A percentile compares a stretch with the other conserved stretches of the same genome.
These are phyloP conservation scores for Umbelopsis sp. DNA, from an alignment of 192 early-diverging fungal species.

Conservation along the genomic window DNA sequence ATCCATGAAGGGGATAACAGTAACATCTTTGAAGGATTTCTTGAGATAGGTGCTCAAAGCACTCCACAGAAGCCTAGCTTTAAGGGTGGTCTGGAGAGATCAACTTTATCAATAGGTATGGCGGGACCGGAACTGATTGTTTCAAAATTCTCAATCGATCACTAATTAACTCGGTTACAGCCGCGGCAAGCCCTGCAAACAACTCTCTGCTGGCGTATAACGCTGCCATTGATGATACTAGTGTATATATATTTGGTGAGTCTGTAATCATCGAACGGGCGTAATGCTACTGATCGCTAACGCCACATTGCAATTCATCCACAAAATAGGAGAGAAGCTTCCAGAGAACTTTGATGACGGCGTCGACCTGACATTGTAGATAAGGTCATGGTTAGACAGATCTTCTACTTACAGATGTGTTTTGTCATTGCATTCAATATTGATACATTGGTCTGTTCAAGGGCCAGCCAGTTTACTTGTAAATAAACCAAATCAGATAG, in stretches of 20 bases:
- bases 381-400: too few relatives aligned
- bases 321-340: not conserved
- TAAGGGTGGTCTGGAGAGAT: not conserved
- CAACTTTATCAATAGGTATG: not conserved
- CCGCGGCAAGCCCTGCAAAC: not conserved
- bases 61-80: not conserved
- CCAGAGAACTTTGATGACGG: slow-evolving; percentile 15
- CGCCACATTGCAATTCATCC: not conserved
- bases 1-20: not conserved
- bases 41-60: not conserved
- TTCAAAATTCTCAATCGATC: not conserved
- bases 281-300: not conserved
- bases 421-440: too few relatives aligned
- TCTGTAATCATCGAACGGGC: not conserved
- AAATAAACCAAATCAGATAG: too few relatives aligned
- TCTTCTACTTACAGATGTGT: too few relatives aligned
- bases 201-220: not conserved
- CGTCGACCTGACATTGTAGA: not conserved
- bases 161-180: not conserved
- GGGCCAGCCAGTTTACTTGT: too few relatives aligned
- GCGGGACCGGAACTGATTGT: not conserved
- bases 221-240: not conserved
- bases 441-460: too few relatives aligned
- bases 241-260: slow-evolving; percentile 9
- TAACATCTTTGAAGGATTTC: not conserved